Evolutionary conservation across 345 rosid genomes (phyloP).

Genomic region (Eucalyptus virginea): DNA sequence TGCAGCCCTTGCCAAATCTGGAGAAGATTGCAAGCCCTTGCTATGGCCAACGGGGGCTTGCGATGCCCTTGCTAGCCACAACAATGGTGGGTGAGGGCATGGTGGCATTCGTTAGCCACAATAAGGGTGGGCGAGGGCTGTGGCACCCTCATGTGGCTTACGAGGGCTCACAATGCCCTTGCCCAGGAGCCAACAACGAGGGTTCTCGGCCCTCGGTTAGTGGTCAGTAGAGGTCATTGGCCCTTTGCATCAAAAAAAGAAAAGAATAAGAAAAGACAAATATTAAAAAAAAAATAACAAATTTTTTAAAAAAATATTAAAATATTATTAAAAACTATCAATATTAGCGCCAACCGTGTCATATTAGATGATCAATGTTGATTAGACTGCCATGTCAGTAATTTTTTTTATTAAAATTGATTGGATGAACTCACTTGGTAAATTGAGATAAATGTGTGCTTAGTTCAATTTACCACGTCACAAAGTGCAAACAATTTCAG

Average conservation of each 20-base stretch:
- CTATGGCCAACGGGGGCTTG: accelerated
- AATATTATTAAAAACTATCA: too few relatives aligned
- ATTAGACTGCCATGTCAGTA: not conserved
- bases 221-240: not conserved
- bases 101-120: not conserved
- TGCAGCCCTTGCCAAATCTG: accelerated
- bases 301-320: accelerated
- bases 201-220: accelerated
- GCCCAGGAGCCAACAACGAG: not conserved
- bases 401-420: too few relatives aligned
- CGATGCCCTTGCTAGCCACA: not conserved
- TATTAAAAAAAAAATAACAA: too few relatives aligned
- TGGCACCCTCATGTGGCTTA: not conserved
- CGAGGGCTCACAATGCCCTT: not conserved
- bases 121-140: not conserved
- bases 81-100: not conserved
- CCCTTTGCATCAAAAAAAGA: not conserved
- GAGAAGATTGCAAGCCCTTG: accelerated
- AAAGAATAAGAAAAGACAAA: too few relatives aligned
- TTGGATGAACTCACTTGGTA: not conserved
- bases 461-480: not conserved
- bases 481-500: not conserved
- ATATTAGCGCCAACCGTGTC: not conserved
- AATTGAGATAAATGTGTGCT: not conserved
- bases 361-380: not conserved